These are phyloP conservation scores for Hericium rajendrae DNA, from an alignment of 768 basidiomycete genomes.

Conservation along the genomic window DNA sequence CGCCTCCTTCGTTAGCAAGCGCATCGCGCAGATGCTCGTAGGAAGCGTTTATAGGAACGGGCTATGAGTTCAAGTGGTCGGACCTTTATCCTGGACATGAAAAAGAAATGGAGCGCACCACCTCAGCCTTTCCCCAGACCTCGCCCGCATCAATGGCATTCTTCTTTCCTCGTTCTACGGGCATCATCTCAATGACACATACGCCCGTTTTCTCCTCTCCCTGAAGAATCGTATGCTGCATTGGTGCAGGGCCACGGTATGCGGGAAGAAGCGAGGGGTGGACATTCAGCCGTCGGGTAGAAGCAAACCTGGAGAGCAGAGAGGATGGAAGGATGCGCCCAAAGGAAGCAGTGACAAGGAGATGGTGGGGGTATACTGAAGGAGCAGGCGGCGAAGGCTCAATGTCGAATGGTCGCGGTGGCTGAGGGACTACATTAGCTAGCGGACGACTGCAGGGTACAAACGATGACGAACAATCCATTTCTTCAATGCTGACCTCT, in stretches of 20 bases:
- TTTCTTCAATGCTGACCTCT: constrained; percentile 46
- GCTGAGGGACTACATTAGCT: constrained; percentile 24
- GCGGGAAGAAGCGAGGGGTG: constrained; percentile 83
- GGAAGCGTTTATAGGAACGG: background rate
- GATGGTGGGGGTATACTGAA: constrained; percentile 28
- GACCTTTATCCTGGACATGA: too few species aligned
- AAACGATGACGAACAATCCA: constrained; percentile 45
- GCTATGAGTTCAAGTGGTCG: background rate
- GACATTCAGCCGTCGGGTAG: constrained; percentile 62
- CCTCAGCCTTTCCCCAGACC: constrained; percentile 44
- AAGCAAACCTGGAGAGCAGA: constrained; percentile 53
- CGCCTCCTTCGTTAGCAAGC: background rate
- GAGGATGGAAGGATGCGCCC: constrained; percentile 69
- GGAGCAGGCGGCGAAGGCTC: constrained; percentile 6
- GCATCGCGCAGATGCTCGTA: background rate
- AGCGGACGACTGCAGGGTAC: background rate
- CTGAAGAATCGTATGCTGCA: constrained; percentile 72
- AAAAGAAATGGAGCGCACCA: constrained; percentile 49
- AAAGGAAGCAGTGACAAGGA: constrained; percentile 85
- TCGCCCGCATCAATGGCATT: constrained; percentile 74
- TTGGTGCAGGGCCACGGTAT: constrained; percentile 87
- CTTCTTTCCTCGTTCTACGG: background rate
- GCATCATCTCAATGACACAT: constrained; percentile 62
- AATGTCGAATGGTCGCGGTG: constrained; percentile 28
- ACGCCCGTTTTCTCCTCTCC: constrained; percentile 67